phyloP scores from a whole-genome alignment of 805 yeast species.

The Maudiozyma turicensis region DNA sequence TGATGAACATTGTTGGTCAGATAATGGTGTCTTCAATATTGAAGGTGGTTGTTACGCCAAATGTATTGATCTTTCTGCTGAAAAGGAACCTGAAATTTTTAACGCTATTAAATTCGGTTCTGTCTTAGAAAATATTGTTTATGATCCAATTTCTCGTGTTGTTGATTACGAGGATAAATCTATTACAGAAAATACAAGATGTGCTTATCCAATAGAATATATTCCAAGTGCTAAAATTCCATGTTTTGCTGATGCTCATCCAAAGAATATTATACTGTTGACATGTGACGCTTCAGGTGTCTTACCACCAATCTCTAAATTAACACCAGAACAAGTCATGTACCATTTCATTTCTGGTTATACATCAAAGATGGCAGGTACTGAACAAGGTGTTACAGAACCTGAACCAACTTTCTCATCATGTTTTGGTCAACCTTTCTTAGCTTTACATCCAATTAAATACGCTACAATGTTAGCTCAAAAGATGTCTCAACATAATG shows the following conservation, averaged over 20 bases:
- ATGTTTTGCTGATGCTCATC: conserved; percentile 82
- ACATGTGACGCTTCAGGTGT: conserved; percentile 99
- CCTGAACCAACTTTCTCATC: conserved; percentile 98
- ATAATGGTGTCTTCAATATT: conserved; percentile 94
- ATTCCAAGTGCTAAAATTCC: conserved; percentile 96
- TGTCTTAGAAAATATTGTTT: conserved; percentile 85
- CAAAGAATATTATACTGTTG: conserved; percentile 80
- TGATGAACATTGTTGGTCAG: conserved; percentile 99
- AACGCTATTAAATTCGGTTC: conserved; percentile 92
- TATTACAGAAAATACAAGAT: conserved; percentile 94
- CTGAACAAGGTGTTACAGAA: conserved; percentile 97
- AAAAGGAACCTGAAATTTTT: conserved; percentile 96
- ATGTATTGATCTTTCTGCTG: conserved; percentile 79
- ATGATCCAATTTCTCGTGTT: conserved; percentile 64
- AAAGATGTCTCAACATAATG: conserved; percentile 80
- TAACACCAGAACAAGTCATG: conserved; percentile 94
- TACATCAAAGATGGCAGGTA: conserved; percentile 99
- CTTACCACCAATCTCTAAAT: conserved; percentile 90
- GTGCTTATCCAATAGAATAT: conserved; percentile 96
- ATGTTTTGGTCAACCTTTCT: conserved; percentile 98
- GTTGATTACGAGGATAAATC: conserved; percentile 78
- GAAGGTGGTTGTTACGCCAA: conserved; percentile 99
- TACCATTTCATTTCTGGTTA: conserved; percentile 97
- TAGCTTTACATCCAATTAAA: conserved; percentile 95
- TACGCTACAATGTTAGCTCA: conserved; percentile 93